phyloP scores from a whole-genome alignment of 179 eudicot species.

The Pouteria campechiana region DNA sequence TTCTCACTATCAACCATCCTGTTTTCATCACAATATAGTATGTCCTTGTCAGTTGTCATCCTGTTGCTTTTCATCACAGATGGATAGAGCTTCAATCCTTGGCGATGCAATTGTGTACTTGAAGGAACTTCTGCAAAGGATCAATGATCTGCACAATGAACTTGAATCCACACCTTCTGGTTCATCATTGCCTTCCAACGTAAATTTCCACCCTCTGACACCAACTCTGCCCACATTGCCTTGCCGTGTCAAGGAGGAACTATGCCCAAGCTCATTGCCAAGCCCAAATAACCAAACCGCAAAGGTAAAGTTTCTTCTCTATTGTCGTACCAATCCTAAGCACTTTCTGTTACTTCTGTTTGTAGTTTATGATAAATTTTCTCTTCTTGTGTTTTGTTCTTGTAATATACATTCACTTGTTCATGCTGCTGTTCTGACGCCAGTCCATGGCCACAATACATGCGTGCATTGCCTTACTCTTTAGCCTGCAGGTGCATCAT shows the following conservation, averaged over 20 bases:
- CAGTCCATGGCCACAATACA: too few relatives aligned
- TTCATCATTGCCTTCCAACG: constrained; percentile 31
- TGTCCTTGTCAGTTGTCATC: too few relatives aligned
- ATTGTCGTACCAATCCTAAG: too few relatives aligned
- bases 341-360: too few relatives aligned
- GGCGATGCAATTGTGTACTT: constrained; percentile 92
- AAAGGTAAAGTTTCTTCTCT: constrained; percentile 28
- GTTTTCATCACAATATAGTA: too few relatives aligned
- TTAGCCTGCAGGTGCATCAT: too few relatives aligned
- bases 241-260: constrained; percentile 74
- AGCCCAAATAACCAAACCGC: constrained; percentile 87
- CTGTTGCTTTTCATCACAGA: constrained; percentile 31
- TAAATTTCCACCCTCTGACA: constrained; percentile 71
- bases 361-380: too few relatives aligned
- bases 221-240: constrained; percentile 64
- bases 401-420: too few relatives aligned
- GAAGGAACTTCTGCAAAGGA: constrained; percentile 76
- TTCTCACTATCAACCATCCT: too few relatives aligned
- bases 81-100: constrained; percentile 94
- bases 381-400: too few relatives aligned
- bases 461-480: too few relatives aligned
- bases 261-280: constrained; percentile 58
- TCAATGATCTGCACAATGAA: constrained; percentile 78
- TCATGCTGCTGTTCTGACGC: too few relatives aligned
- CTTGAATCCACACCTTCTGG: constrained; percentile 58